Evolutionary conservation across 1,139 yeast genomes (phyloP).

Genomic region (Yamadazyma dushanensis): DNA sequence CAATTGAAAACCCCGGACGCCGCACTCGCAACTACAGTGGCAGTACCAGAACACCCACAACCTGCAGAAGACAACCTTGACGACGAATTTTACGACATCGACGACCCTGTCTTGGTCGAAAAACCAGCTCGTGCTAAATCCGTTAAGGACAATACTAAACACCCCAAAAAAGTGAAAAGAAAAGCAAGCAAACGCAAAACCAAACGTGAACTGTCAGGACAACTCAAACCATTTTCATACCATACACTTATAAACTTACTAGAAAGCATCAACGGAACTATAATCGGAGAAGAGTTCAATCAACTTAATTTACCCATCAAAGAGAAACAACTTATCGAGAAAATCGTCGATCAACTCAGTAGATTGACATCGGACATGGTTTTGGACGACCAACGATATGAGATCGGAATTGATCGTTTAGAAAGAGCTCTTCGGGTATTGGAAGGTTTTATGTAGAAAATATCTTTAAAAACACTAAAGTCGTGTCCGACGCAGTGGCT

Average conservation of each 20-base stretch:
- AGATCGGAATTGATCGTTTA: conserved; percentile 76
- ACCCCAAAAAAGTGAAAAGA: conserved; percentile 19
- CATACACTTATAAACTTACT: conserved; percentile 57
- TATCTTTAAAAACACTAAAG: not conserved
- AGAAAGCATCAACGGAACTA: conserved; percentile 64
- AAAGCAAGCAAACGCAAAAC: conserved; percentile 15
- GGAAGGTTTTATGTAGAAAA: conserved; percentile 62
- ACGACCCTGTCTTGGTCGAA: conserved; percentile 34
- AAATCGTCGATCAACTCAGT: conserved; percentile 80
- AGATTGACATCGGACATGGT: conserved; percentile 89
- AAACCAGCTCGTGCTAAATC: conserved; percentile 36
- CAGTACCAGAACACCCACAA: not conserved
- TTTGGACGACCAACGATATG: conserved; percentile 73
- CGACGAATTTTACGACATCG: conserved; percentile 42
- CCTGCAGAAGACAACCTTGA: conserved; percentile 6
- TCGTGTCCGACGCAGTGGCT: not conserved
- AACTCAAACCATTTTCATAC: conserved; percentile 54
- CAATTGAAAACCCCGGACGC: conserved; percentile 5
- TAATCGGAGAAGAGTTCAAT: conserved; percentile 70
- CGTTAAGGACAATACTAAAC: conserved; percentile 34
- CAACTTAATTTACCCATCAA: conserved; percentile 71
- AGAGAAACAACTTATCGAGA: conserved; percentile 78
- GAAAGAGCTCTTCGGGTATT: conserved; percentile 80
- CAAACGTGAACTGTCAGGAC: conserved; percentile 13
- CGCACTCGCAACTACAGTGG: too few relatives aligned